A percentile compares a stretch with the other conserved stretches of the same genome.
These are phyloP conservation scores for Thelonectria blattea DNA, from an alignment of 2,329 filamentous ascomycete species.

Conservation along the genomic window DNA sequence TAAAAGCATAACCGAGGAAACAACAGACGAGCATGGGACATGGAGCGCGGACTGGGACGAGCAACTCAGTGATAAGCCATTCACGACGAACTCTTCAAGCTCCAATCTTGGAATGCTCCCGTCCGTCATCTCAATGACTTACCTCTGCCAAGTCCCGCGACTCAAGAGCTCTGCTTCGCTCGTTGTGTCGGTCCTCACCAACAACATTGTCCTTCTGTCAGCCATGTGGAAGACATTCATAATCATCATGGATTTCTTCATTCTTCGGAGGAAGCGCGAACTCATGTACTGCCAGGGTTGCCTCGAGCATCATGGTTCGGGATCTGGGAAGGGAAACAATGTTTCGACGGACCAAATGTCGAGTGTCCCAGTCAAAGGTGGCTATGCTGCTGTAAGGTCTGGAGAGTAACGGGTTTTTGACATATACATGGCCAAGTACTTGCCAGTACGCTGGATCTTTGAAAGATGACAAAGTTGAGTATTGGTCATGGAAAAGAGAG, in stretches of 20 bases:
- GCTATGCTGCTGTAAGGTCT: too few relatives aligned
- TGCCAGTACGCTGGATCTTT: too few relatives aligned
- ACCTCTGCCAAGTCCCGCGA: slow-evolving; percentile 10
- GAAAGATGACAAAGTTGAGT: too few relatives aligned
- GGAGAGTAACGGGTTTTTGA: too few relatives aligned
- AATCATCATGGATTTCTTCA: neutral
- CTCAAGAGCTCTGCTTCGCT: slow-evolving; percentile 2
- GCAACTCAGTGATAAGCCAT: neutral
- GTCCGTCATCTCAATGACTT: slow-evolving; percentile 2
- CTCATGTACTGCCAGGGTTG: neutral
- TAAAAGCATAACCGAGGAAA: neutral
- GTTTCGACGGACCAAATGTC: too few relatives aligned
- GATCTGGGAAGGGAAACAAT: too few relatives aligned
- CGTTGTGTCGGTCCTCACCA: neutral
- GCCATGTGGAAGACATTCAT: slow-evolving; percentile 7
- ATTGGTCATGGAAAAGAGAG: too few relatives aligned
- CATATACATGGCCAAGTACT: too few relatives aligned
- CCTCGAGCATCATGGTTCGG: neutral
- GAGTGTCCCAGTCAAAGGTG: too few relatives aligned
- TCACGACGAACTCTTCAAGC: neutral
- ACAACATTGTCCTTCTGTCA: neutral
- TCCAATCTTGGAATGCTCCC: neutral
- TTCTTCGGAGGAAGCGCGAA: neutral
- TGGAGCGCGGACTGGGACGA: too few relatives aligned
- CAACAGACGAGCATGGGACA: neutral